Conservation (phyloP, 352 stramenopile species). For the Globisporangium cylindrosporum region DNA sequence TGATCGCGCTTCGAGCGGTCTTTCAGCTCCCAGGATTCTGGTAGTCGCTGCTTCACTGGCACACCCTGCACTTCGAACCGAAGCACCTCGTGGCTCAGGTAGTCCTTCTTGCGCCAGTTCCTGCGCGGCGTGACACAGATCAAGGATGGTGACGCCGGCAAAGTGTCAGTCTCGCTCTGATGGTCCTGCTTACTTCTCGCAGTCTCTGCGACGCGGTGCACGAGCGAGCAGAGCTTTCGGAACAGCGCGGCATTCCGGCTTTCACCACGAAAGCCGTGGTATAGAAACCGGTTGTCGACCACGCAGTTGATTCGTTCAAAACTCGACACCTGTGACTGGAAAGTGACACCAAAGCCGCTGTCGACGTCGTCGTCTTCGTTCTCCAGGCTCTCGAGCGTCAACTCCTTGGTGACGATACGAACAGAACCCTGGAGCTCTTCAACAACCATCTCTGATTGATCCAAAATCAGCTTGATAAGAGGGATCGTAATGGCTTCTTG, state of each 20-base stretch:
- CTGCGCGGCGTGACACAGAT: constrained; percentile 55
- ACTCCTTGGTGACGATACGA: constrained; percentile 1
- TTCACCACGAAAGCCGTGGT: constrained; percentile 42
- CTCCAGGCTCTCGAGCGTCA: neutral
- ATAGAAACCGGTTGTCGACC: constrained; percentile 47
- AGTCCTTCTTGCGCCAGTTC: constrained; percentile 66
- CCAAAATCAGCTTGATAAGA: constrained; percentile 3
- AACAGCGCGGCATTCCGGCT: constrained; percentile 47
- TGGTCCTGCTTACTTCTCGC: neutral
- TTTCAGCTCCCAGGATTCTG: neutral
- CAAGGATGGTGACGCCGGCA: constrained; percentile 14
- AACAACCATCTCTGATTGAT: neutral
- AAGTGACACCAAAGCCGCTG: constrained; percentile 6
- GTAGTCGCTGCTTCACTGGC: constrained; percentile 12
- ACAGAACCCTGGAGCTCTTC: constrained; percentile 4
- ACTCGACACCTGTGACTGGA: constrained; percentile 17
- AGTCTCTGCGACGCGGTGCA: constrained; percentile 31
- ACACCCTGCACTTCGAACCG: constrained; percentile 32
- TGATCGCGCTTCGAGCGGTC: constrained; percentile 18
- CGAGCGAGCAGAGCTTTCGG: constrained; percentile 28
- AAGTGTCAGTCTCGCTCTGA: neutral
- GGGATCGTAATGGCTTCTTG: constrained; percentile 4
- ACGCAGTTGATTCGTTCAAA: constrained; percentile 33
- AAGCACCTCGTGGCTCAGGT: constrained; percentile 35
- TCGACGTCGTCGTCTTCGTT: constrained; percentile 9